Percentiles rank a stretch among this genome's conserved stretches.
These are phyloP conservation scores for Phytopythium cucurbitacearum DNA, from an alignment of 352 stramenopile genomes.

Conservation along the genomic window DNA sequence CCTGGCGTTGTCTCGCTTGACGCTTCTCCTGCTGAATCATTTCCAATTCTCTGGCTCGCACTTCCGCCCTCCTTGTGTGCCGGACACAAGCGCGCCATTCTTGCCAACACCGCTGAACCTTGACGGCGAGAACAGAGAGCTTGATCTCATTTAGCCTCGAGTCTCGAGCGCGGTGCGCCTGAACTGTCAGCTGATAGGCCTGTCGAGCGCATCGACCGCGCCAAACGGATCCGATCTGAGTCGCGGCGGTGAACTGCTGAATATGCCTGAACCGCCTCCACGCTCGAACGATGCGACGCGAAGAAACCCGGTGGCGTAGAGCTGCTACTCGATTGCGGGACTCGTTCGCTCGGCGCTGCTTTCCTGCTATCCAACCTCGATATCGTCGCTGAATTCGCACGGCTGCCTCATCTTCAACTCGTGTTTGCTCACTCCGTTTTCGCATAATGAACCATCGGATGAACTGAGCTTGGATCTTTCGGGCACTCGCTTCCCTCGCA, in stretches of 20 bases:
- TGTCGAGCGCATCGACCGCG: conserved; percentile 13
- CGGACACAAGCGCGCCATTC: conserved; percentile 20
- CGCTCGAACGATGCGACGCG: neutral
- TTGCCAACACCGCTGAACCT: conserved; percentile 29
- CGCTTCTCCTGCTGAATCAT: conserved; percentile 26
- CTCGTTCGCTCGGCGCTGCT: neutral
- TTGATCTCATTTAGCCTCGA: conserved; percentile 16
- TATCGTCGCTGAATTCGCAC: neutral
- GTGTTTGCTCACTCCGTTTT: too few species aligned
- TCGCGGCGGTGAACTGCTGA: conserved; percentile 1
- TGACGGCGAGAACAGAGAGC: conserved; percentile 22
- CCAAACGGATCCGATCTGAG: conserved; percentile 12
- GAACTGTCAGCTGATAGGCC: conserved; percentile 13
- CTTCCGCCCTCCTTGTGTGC: conserved; percentile 18
- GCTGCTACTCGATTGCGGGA: neutral
- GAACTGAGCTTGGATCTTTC: neutral
- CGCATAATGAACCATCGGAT: neutral
- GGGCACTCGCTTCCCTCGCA: too few species aligned
- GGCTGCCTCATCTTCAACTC: neutral
- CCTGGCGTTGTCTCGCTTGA: neutral
- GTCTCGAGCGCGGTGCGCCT: conserved; percentile 14
- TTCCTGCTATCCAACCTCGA: neutral
- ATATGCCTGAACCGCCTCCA: conserved; percentile 3
- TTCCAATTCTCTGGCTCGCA: conserved; percentile 26
- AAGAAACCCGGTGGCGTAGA: neutral